These are phyloP conservation scores for Eimeria acervulina DNA, from an alignment of 169 alveolate species.

Conservation along the genomic window DNA sequence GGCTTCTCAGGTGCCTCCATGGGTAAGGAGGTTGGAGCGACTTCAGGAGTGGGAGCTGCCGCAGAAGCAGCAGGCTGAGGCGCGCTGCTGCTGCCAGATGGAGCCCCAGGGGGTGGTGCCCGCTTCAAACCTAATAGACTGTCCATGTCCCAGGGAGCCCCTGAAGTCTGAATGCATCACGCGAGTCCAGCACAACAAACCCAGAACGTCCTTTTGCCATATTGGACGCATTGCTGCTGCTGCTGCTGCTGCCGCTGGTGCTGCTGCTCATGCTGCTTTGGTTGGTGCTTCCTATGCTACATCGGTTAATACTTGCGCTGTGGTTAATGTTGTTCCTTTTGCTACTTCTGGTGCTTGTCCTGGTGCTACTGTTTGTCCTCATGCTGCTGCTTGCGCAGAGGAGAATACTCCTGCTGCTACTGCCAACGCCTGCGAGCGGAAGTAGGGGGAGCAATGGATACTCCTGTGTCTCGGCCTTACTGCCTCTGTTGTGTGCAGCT, in stretches of 20 bases:
- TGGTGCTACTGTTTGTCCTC: background rate
- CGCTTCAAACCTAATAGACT: conserved; percentile 31
- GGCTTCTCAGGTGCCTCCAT: background rate
- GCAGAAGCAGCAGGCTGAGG: background rate
- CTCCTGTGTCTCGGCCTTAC: background rate
- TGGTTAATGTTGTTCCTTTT: background rate
- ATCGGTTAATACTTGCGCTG: background rate
- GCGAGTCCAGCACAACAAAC: background rate
- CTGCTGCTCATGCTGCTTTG: background rate
- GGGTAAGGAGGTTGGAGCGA: background rate
- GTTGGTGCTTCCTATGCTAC: background rate
- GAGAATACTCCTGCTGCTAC: background rate
- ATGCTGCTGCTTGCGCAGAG: background rate
- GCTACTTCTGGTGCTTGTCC: background rate
- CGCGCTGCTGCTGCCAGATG: background rate
- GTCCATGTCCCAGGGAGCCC: conserved; percentile 32
- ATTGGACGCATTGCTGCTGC: background rate
- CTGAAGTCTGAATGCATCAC: conserved; percentile 34
- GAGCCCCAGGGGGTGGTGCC: background rate
- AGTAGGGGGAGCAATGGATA: background rate
- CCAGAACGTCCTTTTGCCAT: background rate
- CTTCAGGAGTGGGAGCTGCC: background rate
- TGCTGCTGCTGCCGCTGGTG: background rate
- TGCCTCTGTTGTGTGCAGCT: background rate
- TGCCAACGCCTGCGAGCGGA: background rate